A percentile compares a stretch with the other conserved stretches of the same genome.
Evolutionary conservation across 768 basidiomycete genomes (phyloP).

Genomic region (Trametes cinnabarina): DNA sequence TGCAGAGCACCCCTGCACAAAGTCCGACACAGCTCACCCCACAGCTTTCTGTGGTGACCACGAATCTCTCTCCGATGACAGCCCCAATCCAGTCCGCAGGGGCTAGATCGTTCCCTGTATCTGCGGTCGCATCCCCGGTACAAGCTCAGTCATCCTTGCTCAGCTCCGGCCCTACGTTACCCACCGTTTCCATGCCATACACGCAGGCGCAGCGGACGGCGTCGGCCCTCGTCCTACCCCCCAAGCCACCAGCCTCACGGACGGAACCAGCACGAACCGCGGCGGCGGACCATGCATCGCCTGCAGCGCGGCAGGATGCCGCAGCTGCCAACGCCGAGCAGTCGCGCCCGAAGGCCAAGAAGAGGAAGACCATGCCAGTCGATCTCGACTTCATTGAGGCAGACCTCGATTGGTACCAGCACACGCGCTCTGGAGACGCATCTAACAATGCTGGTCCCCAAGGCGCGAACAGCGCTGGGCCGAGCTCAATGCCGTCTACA

Average conservation of each 20-base stretch:
- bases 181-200: too few relatives aligned
- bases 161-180: too few relatives aligned
- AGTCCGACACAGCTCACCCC: too few relatives aligned
- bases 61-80: too few relatives aligned
- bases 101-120: too few relatives aligned
- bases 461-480: neutral
- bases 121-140: too few relatives aligned
- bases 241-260: neutral
- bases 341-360: slow-evolving; percentile 19
- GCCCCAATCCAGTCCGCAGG: too few relatives aligned
- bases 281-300: neutral
- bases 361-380: neutral
- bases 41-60: too few relatives aligned
- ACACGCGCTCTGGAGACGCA: neutral
- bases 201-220: too few relatives aligned
- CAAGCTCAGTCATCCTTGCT: too few relatives aligned
- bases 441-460: neutral
- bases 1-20: too few relatives aligned
- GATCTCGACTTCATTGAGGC: slow-evolving; percentile 20
- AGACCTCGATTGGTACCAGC: slow-evolving; percentile 21
- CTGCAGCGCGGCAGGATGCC: neutral
- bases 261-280: neutral
- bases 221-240: too few relatives aligned
- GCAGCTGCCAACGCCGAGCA: neutral
- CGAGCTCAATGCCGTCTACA: neutral